Percentiles rank a stretch among this genome's conserved stretches.
Conservation (phyloP, 768 basidiomycete species). For the Pleurotus pulmonarius region DNA sequence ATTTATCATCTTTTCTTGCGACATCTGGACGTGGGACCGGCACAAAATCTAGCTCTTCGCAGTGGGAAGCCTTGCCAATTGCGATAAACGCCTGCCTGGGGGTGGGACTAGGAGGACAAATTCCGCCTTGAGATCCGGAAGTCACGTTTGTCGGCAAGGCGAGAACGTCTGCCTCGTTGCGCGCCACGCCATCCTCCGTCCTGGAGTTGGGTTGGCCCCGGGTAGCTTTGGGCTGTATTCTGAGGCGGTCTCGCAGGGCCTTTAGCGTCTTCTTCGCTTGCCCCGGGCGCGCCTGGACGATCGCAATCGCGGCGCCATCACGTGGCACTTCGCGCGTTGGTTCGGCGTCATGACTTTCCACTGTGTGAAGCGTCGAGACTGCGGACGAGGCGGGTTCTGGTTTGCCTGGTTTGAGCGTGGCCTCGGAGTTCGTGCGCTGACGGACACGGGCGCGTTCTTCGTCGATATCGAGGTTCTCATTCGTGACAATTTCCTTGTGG, state of each 20-base stretch:
- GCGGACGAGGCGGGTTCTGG: neutral
- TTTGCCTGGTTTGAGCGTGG: neutral
- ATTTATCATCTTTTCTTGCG: neutral
- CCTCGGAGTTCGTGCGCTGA: neutral
- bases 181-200: constrained; percentile 3
- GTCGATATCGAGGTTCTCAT: neutral
- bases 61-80: neutral
- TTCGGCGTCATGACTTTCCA: neutral
- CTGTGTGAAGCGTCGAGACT: neutral
- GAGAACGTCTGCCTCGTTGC: neutral
- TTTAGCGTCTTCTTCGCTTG: neutral
- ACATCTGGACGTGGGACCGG: neutral
- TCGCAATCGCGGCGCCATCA: neutral
- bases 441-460: neutral
- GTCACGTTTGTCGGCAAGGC: neutral
- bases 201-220: neutral
- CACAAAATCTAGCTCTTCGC: neutral
- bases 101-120: too few species aligned
- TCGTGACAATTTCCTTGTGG: neutral
- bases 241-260: neutral
- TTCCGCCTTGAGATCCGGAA: neutral
- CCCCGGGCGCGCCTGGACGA: neutral
- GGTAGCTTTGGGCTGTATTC: neutral
- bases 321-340: neutral
- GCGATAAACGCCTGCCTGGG: neutral